These are phyloP conservation scores for Neurospora sp. DNA, from an alignment of 495 filamentous ascomycete species.

Conservation along the genomic window DNA sequence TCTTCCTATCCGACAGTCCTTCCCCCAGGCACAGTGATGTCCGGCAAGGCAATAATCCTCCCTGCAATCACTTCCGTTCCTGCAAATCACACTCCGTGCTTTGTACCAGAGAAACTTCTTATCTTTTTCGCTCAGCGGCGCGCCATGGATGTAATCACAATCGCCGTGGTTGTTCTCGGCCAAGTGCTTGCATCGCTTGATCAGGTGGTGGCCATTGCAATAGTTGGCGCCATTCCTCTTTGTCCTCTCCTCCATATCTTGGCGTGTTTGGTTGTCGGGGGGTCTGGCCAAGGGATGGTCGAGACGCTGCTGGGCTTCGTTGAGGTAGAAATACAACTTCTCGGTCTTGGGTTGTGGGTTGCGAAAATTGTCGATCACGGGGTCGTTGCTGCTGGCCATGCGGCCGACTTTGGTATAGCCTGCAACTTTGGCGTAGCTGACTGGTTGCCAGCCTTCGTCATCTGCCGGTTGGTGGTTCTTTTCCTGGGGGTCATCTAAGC, in stretches of 20 bases:
- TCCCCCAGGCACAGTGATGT: conserved; percentile 22
- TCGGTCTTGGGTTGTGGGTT: conserved; percentile 2
- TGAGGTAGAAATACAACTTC: conserved; percentile 17
- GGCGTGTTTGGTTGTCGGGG: conserved; percentile 7
- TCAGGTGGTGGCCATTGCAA: conserved; percentile 28
- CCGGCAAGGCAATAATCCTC: conserved; percentile 22
- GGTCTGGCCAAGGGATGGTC: conserved; percentile 21
- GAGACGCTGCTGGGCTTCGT: conserved; percentile 21
- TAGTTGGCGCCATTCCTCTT: conserved; percentile 17
- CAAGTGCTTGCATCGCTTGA: conserved; percentile 16
- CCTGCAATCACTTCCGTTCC: conserved; percentile 10
- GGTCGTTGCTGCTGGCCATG: not conserved
- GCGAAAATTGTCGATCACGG: conserved; percentile 15
- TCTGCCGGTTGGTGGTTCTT: not conserved
- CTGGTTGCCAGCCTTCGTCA: not conserved
- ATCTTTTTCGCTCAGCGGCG: conserved; percentile 15
- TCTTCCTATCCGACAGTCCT: conserved; percentile 4
- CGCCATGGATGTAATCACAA: conserved; percentile 26
- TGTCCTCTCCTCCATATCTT: conserved; percentile 14
- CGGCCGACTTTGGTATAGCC: conserved; percentile 13
- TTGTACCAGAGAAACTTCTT: conserved; percentile 13
- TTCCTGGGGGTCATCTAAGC: not conserved
- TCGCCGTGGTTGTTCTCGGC: not conserved
- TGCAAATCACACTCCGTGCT: conserved; percentile 19
- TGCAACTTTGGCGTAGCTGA: not conserved